Base-by-base conservation (phyloP, 2,329 filamentous ascomycete genomes). In the Dactylonectria macrodidyma region DNA sequence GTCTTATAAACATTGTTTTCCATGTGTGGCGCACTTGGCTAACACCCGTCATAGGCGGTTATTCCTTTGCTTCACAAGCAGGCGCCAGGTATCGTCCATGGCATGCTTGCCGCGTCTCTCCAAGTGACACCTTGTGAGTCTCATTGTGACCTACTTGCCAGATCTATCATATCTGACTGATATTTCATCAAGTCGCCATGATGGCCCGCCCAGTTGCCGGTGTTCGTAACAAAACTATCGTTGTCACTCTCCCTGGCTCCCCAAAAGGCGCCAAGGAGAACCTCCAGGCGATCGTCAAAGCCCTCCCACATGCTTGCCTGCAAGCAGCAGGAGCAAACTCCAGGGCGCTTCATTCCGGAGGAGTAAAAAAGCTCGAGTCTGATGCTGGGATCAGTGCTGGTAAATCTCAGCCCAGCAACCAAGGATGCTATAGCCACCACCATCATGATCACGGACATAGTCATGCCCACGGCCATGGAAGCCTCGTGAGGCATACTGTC, bases 221-320 rank as follows among this genome's bases (percentile, higher is more conserved):
- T 3, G 91, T 97, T 3, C 88, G 96, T 36, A 91, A 95, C 69
- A 90, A 90, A 67, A 92, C 94, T 1, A 81, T 99, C 59, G 92
- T 99, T 26, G 83, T 98, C 69, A 99, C 96, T 0, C 84, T 99
- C 3, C 96, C 96, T 0, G 96, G 96, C 1, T 98, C 95, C 0
- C 96, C 96, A 0, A 98, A 98, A 80, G 96, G 95, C 1, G 96
- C 96, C 9, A 93, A 91, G 76, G 96, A 99, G 83, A 99, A 98
- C 77, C 87, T 99, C 0, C 91, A 96, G 77, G 91, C 95, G 1
- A 86, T 99, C 7, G 84, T 99, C 69, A 97, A 95, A 78, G 90
- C 95, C n/a, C 83, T 99, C 6, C 95, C 95, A 0, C 96, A 99
- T 81, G 96, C 96, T n/a, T 99, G 96, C 73, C 84, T 93, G 8